Conservation (phyloP, 129 eudicot genomes). For the Ambrosia trifida region DNA sequence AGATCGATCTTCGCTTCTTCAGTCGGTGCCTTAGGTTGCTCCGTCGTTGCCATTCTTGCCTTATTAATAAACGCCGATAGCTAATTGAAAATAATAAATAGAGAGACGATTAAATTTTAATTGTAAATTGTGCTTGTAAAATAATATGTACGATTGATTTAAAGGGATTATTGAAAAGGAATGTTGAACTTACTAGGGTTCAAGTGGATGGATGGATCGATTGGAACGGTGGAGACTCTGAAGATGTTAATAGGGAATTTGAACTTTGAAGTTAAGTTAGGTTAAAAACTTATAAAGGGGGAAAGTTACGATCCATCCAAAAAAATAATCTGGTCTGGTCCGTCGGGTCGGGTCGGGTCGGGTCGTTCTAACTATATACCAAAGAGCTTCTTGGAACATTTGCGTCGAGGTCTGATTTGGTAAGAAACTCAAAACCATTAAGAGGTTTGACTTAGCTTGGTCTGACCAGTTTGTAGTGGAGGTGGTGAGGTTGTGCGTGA, state of each 20-base stretch:
- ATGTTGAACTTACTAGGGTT: conserved; percentile 14
- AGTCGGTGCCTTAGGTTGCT: conserved; percentile 46
- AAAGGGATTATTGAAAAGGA: background rate
- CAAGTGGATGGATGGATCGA: background rate
- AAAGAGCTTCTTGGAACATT: too few species aligned
- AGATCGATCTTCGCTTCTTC: conserved; percentile 70
- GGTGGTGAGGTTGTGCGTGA: too few species aligned
- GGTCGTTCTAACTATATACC: too few species aligned
- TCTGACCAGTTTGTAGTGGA: too few species aligned
- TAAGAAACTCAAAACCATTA: too few species aligned
- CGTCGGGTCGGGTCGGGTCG: background rate
- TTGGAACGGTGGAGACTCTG: background rate
- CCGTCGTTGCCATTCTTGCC: conserved; percentile 47
- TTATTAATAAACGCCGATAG: background rate
- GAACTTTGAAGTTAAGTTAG: background rate
- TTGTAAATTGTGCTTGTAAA: background rate
- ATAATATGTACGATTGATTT: background rate
- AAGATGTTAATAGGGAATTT: background rate
- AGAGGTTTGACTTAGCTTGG: too few species aligned
- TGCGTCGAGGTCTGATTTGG: too few species aligned
- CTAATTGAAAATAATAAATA: background rate
- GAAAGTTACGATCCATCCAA: background rate
- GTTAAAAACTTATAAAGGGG: background rate
- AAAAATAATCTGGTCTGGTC: too few species aligned
- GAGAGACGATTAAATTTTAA: conserved; percentile 1